phyloP scores from a whole-genome alignment of 1,284 basidiomycete genomes.

The Austroboletus novae-zelandiae region DNA sequence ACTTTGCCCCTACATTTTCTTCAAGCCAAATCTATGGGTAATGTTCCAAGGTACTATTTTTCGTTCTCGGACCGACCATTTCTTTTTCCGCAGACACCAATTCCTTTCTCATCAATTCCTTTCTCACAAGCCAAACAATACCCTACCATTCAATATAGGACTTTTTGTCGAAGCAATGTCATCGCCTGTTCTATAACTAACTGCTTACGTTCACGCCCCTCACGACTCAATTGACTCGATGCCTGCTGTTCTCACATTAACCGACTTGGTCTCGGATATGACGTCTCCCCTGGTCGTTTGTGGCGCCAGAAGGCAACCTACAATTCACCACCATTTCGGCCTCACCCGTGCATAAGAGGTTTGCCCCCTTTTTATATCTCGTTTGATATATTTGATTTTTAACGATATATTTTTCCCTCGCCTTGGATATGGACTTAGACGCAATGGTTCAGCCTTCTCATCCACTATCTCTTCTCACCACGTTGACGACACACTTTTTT shows the following conservation, averaged over 20 bases:
- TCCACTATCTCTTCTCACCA: background rate
- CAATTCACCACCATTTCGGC: background rate
- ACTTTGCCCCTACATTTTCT: background rate
- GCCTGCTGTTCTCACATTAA: constrained; percentile 2
- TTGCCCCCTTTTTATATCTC: background rate
- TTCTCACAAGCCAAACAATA: constrained; percentile 3
- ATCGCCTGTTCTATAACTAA: constrained; percentile 9
- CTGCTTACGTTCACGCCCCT: constrained; percentile 6
- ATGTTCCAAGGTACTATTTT: background rate
- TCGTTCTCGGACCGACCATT: constrained; percentile 1
- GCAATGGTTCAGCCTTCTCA: background rate
- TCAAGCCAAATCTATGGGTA: constrained; percentile 8
- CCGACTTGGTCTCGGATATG: background rate
- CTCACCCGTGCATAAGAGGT: background rate
- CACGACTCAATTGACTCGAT: constrained; percentile 5
- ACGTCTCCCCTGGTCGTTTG: background rate
- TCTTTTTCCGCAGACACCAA: constrained; percentile 1
- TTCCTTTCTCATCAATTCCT: background rate
- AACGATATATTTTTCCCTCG: background rate
- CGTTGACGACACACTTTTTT: background rate
- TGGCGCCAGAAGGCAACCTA: background rate
- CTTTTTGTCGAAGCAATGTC: constrained; percentile 12
- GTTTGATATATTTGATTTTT: constrained; percentile 6
- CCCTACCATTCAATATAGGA: constrained; percentile 7
- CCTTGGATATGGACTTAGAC: constrained; percentile 23